phyloP scores from a whole-genome alignment of 805 yeast genomes.

The Monosporozyma aerobia region DNA sequence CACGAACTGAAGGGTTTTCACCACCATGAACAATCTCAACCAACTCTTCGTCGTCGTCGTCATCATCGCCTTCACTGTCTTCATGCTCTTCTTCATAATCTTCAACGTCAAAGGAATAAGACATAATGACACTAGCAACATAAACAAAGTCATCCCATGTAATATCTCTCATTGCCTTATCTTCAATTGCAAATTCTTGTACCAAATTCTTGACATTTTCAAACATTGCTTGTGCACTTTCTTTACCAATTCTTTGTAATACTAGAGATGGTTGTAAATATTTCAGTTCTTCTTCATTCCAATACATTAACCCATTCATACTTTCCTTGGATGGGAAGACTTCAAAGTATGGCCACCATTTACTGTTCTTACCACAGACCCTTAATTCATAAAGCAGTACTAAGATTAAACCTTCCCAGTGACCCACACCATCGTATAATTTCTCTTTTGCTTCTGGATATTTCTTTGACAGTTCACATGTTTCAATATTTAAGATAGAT shows the following conservation, averaged over 20 bases:
- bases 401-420: constrained; percentile 74
- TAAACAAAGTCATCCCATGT: constrained; percentile 53
- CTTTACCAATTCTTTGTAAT: constrained; percentile 59
- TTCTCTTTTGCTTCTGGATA: constrained; percentile 24
- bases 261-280: constrained; percentile 62
- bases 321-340: constrained; percentile 48
- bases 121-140: constrained; percentile 74
- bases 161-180: constrained; percentile 27
- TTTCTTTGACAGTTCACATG: constrained; percentile 38
- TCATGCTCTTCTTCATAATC: constrained; percentile 27
- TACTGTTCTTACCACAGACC: constrained; percentile 36
- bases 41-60: constrained; percentile 31
- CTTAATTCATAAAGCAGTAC: constrained; percentile 54
- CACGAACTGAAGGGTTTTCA: constrained; percentile 18
- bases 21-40: neutral
- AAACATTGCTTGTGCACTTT: constrained; percentile 55
- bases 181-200: constrained; percentile 18
- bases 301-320: constrained; percentile 68
- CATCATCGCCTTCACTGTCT: constrained; percentile 30
- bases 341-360: constrained; percentile 64
- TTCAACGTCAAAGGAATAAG: constrained; percentile 85
- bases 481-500: constrained; percentile 49
- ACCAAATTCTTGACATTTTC: constrained; percentile 25
- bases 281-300: constrained; percentile 56
- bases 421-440: constrained; percentile 36